Evolutionary conservation across 1,284 basidiomycete species (phyloP).

Genomic region (Apiotrichum gracile): DNA sequence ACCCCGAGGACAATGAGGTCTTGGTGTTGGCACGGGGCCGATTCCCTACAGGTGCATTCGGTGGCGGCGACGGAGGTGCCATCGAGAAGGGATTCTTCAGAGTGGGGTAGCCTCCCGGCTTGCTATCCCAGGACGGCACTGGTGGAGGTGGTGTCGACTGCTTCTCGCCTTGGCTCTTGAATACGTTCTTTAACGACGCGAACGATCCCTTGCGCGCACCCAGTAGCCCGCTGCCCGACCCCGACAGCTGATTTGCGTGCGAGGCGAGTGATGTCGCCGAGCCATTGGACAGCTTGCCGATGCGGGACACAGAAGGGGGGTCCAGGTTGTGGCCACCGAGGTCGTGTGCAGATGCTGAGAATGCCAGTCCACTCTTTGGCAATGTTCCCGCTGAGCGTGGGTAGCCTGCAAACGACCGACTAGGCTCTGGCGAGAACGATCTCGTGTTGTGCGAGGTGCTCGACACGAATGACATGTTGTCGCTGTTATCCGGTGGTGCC

Average conservation of each 20-base stretch:
- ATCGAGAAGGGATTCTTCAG: slow-evolving; percentile 42
- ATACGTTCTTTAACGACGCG: slow-evolving; percentile 79
- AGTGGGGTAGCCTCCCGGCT: slow-evolving; percentile 33
- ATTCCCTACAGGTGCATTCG: slow-evolving; percentile 7
- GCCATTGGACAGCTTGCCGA: slow-evolving; percentile 42
- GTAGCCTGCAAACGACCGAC: background rate
- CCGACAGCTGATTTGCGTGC: slow-evolving; percentile 15
- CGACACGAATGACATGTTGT: background rate
- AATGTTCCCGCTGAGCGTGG: background rate
- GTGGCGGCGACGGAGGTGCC: slow-evolving; percentile 23
- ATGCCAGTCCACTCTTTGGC: background rate
- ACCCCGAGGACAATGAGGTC: slow-evolving; percentile 5
- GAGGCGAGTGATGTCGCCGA: slow-evolving; percentile 47
- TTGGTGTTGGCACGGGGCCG: slow-evolving; percentile 12
- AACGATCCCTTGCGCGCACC: slow-evolving; percentile 67
- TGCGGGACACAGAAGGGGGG: background rate
- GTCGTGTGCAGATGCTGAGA: slow-evolving; percentile 12
- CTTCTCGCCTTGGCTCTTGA: slow-evolving; percentile 52
- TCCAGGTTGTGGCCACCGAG: slow-evolving; percentile 2
- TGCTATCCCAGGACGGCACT: slow-evolving; percentile 27
- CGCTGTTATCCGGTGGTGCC: slow-evolving; percentile 18
- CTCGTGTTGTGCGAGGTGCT: background rate
- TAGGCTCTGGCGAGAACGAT: background rate
- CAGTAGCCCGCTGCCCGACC: slow-evolving; percentile 20
- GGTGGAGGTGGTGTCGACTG: slow-evolving; percentile 25